Evolutionary conservation across 345 rosid species (phyloP).

Genomic region (Linum tenue): DNA sequence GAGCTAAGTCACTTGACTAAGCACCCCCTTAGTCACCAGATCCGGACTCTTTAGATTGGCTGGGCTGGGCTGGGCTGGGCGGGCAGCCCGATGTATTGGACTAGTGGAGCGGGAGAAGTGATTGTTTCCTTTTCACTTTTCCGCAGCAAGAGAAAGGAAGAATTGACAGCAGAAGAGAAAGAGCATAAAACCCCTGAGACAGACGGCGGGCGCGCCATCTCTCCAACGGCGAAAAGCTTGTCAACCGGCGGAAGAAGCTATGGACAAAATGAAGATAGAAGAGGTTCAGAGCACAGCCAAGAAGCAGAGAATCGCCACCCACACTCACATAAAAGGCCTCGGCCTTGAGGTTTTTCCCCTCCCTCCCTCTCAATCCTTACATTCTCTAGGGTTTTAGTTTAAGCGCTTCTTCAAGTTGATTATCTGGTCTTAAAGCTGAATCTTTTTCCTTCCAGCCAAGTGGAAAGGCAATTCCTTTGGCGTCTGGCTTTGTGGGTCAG

Average conservation of each 20-base stretch:
- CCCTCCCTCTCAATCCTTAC: neutral
- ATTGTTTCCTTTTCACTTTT: no score
- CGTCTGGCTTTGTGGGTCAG: conserved; percentile 95
- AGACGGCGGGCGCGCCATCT: no score
- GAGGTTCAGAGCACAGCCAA: conserved; percentile 94
- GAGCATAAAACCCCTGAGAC: no score
- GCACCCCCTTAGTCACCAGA: no score
- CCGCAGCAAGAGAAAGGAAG: no score
- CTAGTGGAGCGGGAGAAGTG: no score
- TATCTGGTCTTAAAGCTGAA: neutral
- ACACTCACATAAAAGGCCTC: conserved; percentile 96
- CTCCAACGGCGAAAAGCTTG: no score
- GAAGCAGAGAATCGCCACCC: conserved; percentile 94
- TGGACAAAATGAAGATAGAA: conserved; percentile 76
- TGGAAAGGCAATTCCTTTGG: conserved; percentile 65
- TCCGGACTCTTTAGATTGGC: no score
- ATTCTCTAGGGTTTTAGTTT: neutral
- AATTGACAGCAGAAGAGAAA: no score
- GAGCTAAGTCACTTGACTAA: no score
- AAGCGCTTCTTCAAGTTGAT: neutral
- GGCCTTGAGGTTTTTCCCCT: conserved; percentile 64
- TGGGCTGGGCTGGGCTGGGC: no score
- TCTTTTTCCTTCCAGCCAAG: conserved; percentile 32
- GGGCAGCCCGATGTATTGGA: no score
- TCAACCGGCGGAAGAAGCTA: neutral